phyloP scores from a whole-genome alignment of 306 rosid genomes.

The Cotoneaster glaucophyllus region DNA sequence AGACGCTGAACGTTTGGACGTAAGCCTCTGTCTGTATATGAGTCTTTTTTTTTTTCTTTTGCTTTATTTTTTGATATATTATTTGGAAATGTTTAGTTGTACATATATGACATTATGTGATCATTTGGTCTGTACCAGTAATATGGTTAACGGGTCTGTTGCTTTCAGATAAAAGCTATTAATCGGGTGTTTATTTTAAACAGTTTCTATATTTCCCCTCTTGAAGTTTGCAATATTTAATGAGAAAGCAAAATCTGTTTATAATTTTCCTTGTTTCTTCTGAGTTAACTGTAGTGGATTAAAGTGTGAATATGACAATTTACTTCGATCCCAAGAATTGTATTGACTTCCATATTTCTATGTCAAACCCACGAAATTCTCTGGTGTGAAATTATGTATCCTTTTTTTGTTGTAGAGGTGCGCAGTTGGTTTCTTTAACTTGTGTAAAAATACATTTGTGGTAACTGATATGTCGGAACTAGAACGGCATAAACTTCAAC shows the following conservation, averaged over 20 bases:
- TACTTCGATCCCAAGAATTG: not conserved
- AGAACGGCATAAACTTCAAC: not conserved
- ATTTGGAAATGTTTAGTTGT: not conserved
- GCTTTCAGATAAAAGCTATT: not conserved
- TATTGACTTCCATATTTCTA: not conserved
- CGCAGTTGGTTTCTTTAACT: not conserved
- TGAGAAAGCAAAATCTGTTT: not conserved
- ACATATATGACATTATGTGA: not conserved
- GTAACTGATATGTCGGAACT: not conserved
- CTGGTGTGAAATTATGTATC: not conserved
- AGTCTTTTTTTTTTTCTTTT: not conserved
- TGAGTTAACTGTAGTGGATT: not conserved
- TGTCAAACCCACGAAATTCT: not conserved
- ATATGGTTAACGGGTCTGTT: not conserved
- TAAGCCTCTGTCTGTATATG: slow-evolving; percentile 29
- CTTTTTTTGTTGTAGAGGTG: not conserved
- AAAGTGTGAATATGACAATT: not conserved
- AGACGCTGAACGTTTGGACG: slow-evolving; percentile 99
- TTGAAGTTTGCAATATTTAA: not conserved
- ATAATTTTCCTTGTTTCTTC: not conserved
- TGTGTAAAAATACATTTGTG: not conserved
- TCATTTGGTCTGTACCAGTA: not conserved
- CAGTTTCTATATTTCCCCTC: not conserved
- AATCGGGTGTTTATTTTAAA: not conserved
- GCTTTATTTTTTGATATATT: not conserved